These are phyloP conservation scores for Myxozyma melibiosi DNA, from an alignment of 805 yeast genomes.

Conservation along the genomic window DNA sequence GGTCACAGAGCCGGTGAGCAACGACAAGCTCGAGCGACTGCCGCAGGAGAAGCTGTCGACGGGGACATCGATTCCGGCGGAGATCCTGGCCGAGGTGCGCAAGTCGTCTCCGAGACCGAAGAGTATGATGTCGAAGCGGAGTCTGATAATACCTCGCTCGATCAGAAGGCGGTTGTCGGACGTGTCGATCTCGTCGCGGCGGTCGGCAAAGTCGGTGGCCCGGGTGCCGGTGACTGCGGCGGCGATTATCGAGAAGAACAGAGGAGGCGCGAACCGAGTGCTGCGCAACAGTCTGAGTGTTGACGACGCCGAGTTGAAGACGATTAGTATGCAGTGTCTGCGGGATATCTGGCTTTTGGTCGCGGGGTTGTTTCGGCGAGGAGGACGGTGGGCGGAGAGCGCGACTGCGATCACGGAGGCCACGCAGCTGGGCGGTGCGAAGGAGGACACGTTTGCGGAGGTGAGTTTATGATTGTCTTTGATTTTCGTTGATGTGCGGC, in stretches of 20 bases:
- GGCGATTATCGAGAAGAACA: slow-evolving; percentile 27
- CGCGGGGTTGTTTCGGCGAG: slow-evolving; percentile 29
- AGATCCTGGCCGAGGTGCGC: slow-evolving; percentile 21
- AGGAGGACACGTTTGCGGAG: slow-evolving; percentile 31
- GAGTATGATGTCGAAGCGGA: slow-evolving; percentile 18
- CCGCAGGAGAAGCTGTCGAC: slow-evolving; percentile 20
- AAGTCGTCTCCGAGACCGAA: slow-evolving; percentile 6
- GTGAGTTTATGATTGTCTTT: slow-evolving; percentile 4
- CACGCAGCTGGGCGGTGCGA: slow-evolving; percentile 29
- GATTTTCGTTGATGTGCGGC: neutral
- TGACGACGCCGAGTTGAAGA: slow-evolving; percentile 29
- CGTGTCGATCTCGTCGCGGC: slow-evolving; percentile 21
- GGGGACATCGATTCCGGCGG: slow-evolving; percentile 15
- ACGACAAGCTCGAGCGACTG: slow-evolving; percentile 12
- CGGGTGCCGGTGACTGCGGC: slow-evolving; percentile 16
- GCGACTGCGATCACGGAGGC: slow-evolving; percentile 31
- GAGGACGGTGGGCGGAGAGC: slow-evolving; percentile 26
- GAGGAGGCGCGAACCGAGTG: slow-evolving; percentile 30
- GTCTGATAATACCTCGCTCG: slow-evolving; percentile 21
- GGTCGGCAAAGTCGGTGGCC: slow-evolving; percentile 6
- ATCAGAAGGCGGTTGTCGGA: slow-evolving; percentile 26
- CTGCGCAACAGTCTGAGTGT: slow-evolving; percentile 27
- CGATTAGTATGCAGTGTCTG: slow-evolving; percentile 28
- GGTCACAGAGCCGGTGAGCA: neutral
- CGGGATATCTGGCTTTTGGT: slow-evolving; percentile 31